Evolutionary conservation across 768 basidiomycete species (phyloP).

Genomic region (Lyophyllum atratum): DNA sequence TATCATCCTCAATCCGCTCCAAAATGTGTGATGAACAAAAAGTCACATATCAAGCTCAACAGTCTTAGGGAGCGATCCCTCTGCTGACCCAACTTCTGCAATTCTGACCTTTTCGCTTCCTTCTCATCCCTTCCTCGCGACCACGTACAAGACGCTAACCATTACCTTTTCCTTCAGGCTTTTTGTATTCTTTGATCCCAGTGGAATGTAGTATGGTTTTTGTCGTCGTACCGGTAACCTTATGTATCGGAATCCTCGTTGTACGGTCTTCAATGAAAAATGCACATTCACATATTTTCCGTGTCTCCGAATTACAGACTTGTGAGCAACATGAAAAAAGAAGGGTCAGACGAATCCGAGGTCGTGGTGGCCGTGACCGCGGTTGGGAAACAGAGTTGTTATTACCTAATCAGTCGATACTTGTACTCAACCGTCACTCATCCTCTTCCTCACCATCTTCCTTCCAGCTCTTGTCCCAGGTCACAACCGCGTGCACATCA

Average conservation of each 20-base stretch:
- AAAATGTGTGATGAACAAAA: conserved; percentile 47
- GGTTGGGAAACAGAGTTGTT: neutral
- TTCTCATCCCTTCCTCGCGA: neutral
- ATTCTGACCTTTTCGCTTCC: conserved; percentile 48
- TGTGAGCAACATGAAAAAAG: no score
- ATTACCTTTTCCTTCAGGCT: no score
- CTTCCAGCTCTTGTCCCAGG: neutral
- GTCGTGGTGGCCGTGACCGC: no score
- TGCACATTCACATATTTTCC: no score
- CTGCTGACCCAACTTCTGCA: conserved; percentile 62
- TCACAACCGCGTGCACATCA: neutral
- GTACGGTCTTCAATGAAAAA: no score
- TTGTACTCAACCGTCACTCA: neutral
- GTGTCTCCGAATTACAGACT: no score
- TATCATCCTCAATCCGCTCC: neutral
- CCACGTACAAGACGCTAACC: neutral
- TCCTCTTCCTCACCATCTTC: neutral
- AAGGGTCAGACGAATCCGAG: no score
- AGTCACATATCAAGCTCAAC: conserved; percentile 68
- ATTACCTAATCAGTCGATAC: neutral
- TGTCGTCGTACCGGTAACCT: no score
- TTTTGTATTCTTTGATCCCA: neutral
- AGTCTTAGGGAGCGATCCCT: conserved; percentile 52
- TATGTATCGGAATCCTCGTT: no score
- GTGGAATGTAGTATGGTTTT: no score